These are phyloP conservation scores for Tephrocybe sp. DNA, from an alignment of 768 basidiomycete genomes.

Conservation along the genomic window DNA sequence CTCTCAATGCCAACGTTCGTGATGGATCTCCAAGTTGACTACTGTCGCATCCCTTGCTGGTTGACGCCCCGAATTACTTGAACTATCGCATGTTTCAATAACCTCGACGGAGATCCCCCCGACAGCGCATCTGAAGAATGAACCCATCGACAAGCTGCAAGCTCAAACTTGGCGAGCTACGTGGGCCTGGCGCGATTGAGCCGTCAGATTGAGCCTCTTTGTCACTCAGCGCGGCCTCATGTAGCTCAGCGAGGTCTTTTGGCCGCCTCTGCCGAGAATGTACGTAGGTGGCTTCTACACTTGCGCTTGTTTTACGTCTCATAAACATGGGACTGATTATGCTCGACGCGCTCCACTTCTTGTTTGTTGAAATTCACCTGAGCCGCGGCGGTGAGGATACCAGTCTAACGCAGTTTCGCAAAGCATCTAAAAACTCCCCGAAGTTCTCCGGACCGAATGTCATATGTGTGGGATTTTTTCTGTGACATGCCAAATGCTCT, in stretches of 20 bases:
- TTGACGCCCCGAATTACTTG: no score
- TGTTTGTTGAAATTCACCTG: not conserved
- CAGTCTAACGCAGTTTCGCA: no score
- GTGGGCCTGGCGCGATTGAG: not conserved
- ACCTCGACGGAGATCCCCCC: no score
- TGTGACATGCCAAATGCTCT: no score
- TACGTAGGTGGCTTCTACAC: not conserved
- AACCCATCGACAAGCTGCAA: not conserved
- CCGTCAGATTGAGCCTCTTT: not conserved
- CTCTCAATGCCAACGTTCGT: no score
- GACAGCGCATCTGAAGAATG: no score
- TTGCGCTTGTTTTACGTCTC: constrained; percentile 3
- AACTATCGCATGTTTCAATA: no score
- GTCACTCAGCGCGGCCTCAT: constrained; percentile 3
- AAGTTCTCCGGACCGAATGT: no score
- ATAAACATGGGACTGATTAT: not conserved
- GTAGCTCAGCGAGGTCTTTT: constrained; percentile 4
- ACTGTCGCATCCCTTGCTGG: no score
- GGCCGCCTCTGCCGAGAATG: not conserved
- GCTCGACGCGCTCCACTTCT: not conserved
- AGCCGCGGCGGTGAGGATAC: not conserved
- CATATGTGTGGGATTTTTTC: no score
- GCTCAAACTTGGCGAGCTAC: constrained; percentile 1
- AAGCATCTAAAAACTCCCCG: no score
- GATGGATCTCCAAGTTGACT: no score